These are phyloP conservation scores for Malus asiatica DNA, from an alignment of 306 rosid genomes.

Conservation along the genomic window DNA sequence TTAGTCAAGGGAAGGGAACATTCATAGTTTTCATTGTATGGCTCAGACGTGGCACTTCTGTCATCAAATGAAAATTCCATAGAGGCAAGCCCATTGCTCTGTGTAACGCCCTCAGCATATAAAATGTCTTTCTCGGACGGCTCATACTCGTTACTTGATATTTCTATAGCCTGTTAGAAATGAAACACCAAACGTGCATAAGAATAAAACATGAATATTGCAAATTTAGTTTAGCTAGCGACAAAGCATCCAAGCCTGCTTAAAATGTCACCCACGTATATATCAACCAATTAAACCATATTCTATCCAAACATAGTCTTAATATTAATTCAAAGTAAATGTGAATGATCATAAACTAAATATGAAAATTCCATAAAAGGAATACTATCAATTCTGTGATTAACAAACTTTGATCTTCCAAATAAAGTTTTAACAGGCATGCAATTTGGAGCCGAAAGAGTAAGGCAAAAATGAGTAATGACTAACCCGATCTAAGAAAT, in stretches of 20 bases:
- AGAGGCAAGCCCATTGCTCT: slow-evolving; percentile 74
- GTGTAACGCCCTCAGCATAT: slow-evolving; percentile 88
- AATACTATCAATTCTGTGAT: not conserved
- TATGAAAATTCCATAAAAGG: not conserved
- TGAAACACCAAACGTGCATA: slow-evolving; percentile 7
- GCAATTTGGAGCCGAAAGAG: not conserved
- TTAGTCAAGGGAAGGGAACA: slow-evolving; percentile 50
- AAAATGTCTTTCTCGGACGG: slow-evolving; percentile 74
- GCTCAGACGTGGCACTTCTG: slow-evolving; percentile 75
- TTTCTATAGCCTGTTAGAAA: slow-evolving; percentile 65
- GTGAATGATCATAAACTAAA: not conserved
- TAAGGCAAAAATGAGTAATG: not conserved
- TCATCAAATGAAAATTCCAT: slow-evolving; percentile 86
- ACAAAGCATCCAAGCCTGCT: slow-evolving; percentile 4
- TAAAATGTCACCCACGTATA: not conserved
- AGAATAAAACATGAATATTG: not conserved
- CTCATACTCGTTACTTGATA: slow-evolving; percentile 90
- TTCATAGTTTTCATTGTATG: slow-evolving; percentile 57
- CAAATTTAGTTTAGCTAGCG: not conserved
- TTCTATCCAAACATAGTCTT: not conserved
- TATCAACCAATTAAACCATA: not conserved
- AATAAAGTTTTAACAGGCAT: not conserved
- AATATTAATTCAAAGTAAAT: not conserved
- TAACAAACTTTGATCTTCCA: not conserved
- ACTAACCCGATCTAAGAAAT: slow-evolving; percentile 78